Percentiles rank a stretch among this genome's conserved stretches.
Evolutionary conservation across 345 rosid species (phyloP).

Genomic region (Gossypium turneri): DNA sequence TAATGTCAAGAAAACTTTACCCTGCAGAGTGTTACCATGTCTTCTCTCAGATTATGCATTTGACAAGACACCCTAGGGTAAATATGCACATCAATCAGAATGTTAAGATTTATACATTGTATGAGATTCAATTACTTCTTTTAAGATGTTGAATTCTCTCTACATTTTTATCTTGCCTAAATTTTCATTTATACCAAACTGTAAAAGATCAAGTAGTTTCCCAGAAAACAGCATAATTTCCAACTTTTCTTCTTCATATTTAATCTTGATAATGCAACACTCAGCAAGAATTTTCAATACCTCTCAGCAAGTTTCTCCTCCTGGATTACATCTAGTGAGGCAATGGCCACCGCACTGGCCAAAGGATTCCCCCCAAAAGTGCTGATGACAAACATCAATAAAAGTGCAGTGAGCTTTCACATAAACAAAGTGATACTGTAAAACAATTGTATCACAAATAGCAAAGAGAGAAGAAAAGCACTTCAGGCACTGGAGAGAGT

Average conservation of each 20-base stretch:
- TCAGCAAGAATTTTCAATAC: background rate
- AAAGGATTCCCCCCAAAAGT: constrained; percentile 96
- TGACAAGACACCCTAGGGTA: background rate
- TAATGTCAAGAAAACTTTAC: background rate
- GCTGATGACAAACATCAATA: constrained; percentile 28
- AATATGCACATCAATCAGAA: background rate
- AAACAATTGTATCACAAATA: background rate
- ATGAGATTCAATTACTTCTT: background rate
- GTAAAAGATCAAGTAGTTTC: constrained; percentile 6
- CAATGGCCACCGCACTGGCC: constrained; percentile 93
- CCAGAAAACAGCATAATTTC: background rate
- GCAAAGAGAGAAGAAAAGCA: constrained; percentile 4
- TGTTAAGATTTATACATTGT: background rate
- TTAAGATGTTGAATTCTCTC: background rate
- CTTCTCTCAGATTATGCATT: background rate
- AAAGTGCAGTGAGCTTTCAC: background rate
- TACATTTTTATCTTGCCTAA: background rate
- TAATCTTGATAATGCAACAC: background rate
- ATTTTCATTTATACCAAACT: background rate
- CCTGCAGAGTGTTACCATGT: constrained; percentile 12
- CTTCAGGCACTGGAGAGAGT: background rate
- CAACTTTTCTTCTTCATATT: background rate
- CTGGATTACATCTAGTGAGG: constrained; percentile 71
- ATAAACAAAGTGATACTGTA: background rate
- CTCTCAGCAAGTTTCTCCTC: constrained; percentile 33